Evolutionary conservation across 2,329 filamentous ascomycete species (phyloP).

Genomic region (Biscogniauxia sp.): DNA sequence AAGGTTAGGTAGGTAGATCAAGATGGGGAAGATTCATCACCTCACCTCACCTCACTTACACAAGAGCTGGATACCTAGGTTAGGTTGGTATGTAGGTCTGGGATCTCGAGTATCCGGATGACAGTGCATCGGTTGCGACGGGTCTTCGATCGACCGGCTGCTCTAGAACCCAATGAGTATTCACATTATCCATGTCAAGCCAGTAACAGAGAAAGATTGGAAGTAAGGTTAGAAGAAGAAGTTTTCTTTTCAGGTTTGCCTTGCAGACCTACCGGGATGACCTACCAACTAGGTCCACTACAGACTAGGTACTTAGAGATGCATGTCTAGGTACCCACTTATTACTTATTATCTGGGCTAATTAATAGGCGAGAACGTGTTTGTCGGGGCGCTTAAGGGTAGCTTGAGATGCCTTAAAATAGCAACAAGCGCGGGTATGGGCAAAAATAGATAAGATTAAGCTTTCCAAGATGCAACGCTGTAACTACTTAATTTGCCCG

Average conservation of each 20-base stretch:
- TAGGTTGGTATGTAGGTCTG: background rate
- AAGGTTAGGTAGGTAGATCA: no score
- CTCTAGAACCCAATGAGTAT: background rate
- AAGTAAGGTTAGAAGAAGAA: conserved; percentile 2
- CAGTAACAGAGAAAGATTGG: no score
- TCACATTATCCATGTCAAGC: no score
- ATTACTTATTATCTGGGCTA: background rate
- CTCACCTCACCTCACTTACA: no score
- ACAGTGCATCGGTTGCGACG: background rate
- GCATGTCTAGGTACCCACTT: no score
- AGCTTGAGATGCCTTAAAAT: background rate
- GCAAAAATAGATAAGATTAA: background rate
- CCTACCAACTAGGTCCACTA: no score
- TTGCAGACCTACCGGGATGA: background rate
- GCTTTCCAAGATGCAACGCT: no score
- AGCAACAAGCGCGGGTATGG: background rate
- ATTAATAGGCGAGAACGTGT: background rate
- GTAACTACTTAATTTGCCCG: background rate
- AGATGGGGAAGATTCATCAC: no score
- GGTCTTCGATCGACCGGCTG: background rate
- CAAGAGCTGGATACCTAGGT: no score
- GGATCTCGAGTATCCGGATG: background rate
- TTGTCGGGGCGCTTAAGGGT: background rate
- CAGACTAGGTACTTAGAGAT: background rate
- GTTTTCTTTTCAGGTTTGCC: background rate